A percentile compares a stretch with the other conserved stretches of the same genome.
phyloP scores from a whole-genome alignment of 257 asterid genomes.

The Henckelia pumila region DNA sequence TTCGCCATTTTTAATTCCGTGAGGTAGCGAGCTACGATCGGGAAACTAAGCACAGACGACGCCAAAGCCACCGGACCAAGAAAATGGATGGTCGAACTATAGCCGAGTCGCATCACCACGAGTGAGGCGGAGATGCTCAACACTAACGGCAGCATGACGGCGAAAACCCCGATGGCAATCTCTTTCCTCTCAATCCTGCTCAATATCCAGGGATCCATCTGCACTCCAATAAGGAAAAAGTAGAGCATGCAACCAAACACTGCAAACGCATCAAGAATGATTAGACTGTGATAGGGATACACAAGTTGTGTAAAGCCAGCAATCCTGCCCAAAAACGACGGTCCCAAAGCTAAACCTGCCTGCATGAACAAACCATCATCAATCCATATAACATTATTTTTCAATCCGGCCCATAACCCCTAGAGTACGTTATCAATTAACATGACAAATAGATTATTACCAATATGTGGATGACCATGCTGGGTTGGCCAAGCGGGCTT shows the following conservation, averaged over 20 bases:
- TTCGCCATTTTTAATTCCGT: constrained; percentile 42
- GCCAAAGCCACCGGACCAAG: constrained; percentile 26
- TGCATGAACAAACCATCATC: constrained; percentile 1
- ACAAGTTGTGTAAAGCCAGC: constrained; percentile 24
- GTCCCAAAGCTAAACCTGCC: constrained; percentile 36
- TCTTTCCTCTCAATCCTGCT: constrained; percentile 32
- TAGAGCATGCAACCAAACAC: constrained; percentile 37
- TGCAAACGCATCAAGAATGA: constrained; percentile 32
- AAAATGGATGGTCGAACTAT: neutral
- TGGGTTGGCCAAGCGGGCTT: constrained; percentile 42
- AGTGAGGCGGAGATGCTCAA: constrained; percentile 21
- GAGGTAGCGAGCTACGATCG: constrained; percentile 39
- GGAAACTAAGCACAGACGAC: constrained; percentile 38
- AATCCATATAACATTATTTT: neutral
- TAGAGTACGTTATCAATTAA: too few relatives aligned
- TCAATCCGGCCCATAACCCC: neutral
- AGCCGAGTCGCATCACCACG: neutral
- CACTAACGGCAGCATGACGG: constrained; percentile 23
- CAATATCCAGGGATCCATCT: constrained; percentile 42
- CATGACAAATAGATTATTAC: constrained; percentile 24
- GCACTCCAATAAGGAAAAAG: constrained; percentile 50
- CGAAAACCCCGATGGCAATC: constrained; percentile 31
- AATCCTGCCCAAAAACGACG: constrained; percentile 37
- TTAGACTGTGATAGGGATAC: constrained; percentile 29
- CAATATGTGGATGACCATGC: constrained; percentile 33